These are phyloP conservation scores for Vitis vinifera DNA, from an alignment of 164 flowering plant genomes.

Conservation along the genomic window DNA sequence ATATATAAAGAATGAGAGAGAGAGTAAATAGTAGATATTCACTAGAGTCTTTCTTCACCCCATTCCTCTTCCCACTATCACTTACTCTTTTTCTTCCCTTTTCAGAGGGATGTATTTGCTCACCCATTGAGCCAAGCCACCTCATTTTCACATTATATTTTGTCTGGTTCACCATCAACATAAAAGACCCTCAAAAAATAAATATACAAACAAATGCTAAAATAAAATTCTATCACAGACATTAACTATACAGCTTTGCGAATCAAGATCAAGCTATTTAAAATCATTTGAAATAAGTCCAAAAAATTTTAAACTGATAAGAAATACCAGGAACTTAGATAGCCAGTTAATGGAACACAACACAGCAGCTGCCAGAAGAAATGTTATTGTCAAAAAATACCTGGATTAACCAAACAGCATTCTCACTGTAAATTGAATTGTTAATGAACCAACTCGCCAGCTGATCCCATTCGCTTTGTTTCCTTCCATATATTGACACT, in stretches of 20 bases:
- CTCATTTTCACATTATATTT: not conserved
- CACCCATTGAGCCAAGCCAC: not conserved
- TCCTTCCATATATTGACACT: constrained; percentile 65
- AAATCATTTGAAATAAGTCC: not conserved
- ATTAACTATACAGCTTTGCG: not conserved
- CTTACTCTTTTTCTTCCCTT: too few relatives aligned
- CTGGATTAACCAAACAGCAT: constrained; percentile 74
- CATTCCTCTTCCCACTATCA: too few relatives aligned
- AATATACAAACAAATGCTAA: not conserved
- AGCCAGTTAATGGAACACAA: not conserved
- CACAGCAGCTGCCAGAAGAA: not conserved
- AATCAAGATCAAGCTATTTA: not conserved
- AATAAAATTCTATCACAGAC: not conserved
- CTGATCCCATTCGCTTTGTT: constrained; percentile 76
- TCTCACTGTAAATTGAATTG: constrained; percentile 55
- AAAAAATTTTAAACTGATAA: not conserved
- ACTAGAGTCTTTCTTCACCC: too few relatives aligned
- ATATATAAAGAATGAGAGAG: too few relatives aligned
- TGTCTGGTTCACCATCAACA: not conserved
- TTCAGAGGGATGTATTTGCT: too few relatives aligned
- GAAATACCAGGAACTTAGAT: not conserved
- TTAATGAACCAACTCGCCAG: constrained; percentile 70
- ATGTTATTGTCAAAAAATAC: constrained; percentile 18
- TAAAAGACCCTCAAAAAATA: not conserved
- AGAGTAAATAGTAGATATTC: too few relatives aligned